These are phyloP conservation scores for Hygrophorus pudorinus DNA, from an alignment of 768 basidiomycete genomes.

Conservation along the genomic window DNA sequence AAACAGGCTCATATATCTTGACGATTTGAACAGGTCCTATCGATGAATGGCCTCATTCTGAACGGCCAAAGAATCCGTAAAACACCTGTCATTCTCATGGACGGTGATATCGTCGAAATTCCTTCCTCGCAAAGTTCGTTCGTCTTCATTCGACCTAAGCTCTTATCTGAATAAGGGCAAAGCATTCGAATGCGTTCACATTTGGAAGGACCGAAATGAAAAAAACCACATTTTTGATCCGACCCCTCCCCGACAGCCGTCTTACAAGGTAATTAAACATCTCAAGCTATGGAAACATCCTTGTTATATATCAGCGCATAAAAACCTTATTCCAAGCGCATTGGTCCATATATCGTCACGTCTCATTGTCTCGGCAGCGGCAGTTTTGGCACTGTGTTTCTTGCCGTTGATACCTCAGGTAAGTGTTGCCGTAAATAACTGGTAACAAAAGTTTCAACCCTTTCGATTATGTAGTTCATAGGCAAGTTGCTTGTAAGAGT, in stretches of 20 bases:
- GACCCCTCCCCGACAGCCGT: conserved; percentile 42
- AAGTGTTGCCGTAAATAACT: too few species aligned
- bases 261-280: conserved; percentile 37
- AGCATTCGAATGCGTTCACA: conserved; percentile 63
- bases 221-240: conserved; percentile 52
- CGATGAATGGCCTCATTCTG: conserved; percentile 64
- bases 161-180: background rate
- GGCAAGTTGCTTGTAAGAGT: conserved; percentile 80
- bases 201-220: conserved; percentile 41
- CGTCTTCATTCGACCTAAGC: background rate
- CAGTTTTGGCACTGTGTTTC: conserved; percentile 74
- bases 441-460: too few species aligned
- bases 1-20: background rate
- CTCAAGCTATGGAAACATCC: background rate
- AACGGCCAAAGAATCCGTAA: conserved; percentile 65
- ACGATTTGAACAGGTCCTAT: conserved; percentile 44
- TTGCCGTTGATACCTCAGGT: conserved; percentile 49
- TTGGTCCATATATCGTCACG: conserved; percentile 65
- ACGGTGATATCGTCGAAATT: conserved; percentile 62
- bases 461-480: conserved; percentile 26
- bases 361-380: conserved; percentile 74
- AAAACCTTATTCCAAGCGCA: conserved; percentile 33
- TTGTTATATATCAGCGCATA: background rate
- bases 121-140: conserved; percentile 52
- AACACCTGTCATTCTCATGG: conserved; percentile 61